Conservation (phyloP, 1,284 basidiomycete species). For the Mycena sp. region DNA sequence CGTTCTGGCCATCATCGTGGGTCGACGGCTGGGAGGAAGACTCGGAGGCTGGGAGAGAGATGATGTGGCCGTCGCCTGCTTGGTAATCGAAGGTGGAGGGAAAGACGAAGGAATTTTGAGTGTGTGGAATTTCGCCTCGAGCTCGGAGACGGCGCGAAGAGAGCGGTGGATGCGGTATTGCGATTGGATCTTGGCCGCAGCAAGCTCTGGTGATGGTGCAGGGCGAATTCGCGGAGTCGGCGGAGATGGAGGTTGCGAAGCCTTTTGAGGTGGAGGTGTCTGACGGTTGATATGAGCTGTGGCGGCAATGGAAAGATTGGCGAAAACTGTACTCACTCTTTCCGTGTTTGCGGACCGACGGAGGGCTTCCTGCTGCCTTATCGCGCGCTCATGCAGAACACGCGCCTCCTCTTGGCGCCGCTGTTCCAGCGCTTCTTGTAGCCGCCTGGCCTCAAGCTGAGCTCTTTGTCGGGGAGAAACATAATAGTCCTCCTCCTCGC, state of each 20-base stretch:
- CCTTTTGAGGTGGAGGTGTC: background rate
- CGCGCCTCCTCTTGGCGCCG: conserved; percentile 13
- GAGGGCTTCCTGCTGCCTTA: conserved; percentile 5
- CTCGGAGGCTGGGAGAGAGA: conserved; percentile 38
- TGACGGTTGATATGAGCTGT: background rate
- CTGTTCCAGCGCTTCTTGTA: conserved; percentile 24
- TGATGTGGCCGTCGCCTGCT: conserved; percentile 34
- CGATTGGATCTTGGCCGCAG: conserved; percentile 50
- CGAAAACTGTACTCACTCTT: conserved; percentile 9
- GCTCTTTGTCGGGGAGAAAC: conserved; percentile 24
- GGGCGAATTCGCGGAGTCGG: background rate
- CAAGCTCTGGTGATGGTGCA: conserved; percentile 26
- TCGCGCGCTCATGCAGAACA: background rate
- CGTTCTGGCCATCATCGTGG: conserved; percentile 9
- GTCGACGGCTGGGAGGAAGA: background rate
- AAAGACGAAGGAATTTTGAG: conserved; percentile 45
- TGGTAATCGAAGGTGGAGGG: conserved; percentile 52
- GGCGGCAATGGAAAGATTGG: background rate
- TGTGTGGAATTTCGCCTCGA: conserved; percentile 43
- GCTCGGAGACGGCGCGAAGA: conserved; percentile 39
- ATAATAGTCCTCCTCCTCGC: conserved; percentile 24
- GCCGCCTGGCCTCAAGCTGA: conserved; percentile 18
- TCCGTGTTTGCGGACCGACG: conserved; percentile 3
- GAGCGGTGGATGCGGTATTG: conserved; percentile 48
- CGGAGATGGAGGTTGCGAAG: background rate